Percentiles rank a stretch among this genome's conserved stretches.
Conservation (phyloP, 352 stramenopile genomes). For the Globisporangium mamillatum region DNA sequence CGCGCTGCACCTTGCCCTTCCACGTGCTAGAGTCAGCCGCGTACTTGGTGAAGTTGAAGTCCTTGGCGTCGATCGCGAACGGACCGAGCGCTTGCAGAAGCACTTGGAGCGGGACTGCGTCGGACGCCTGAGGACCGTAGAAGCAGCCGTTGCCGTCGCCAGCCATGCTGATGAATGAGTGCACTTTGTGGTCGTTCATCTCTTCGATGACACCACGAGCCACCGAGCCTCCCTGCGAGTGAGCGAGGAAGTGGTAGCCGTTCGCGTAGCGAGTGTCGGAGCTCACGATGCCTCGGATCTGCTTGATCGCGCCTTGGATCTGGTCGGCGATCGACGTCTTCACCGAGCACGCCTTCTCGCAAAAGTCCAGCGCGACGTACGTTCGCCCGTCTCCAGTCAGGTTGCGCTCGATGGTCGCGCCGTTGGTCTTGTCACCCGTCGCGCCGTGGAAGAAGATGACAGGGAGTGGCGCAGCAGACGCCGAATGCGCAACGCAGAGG, state of each 20-base stretch:
- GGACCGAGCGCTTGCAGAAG: conserved; percentile 25
- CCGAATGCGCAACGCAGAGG: background rate
- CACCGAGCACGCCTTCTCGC: conserved; percentile 33
- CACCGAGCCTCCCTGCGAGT: conserved; percentile 46
- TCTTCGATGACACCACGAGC: conserved; percentile 45
- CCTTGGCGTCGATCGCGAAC: conserved; percentile 13
- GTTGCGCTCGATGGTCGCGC: conserved; percentile 26
- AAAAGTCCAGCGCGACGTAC: conserved; percentile 41
- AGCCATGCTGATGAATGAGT: conserved; percentile 46
- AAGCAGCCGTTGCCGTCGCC: conserved; percentile 45
- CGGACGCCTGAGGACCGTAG: conserved; percentile 34
- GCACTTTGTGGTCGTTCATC: conserved; percentile 54
- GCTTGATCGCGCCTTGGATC: conserved; percentile 33
- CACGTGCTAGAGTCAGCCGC: conserved; percentile 14
- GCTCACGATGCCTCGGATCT: conserved; percentile 28
- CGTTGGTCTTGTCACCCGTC: conserved; percentile 22
- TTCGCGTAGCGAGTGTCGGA: conserved; percentile 23
- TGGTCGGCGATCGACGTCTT: conserved; percentile 26
- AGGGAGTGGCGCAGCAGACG: conserved; percentile 10
- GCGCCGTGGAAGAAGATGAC: conserved; percentile 55
- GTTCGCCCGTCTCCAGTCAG: conserved; percentile 28
- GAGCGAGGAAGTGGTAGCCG: conserved; percentile 47
- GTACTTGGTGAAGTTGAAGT: conserved; percentile 40
- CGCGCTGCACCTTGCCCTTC: conserved; percentile 32
- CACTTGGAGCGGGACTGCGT: conserved; percentile 15